phyloP scores from a whole-genome alignment of 2,329 filamentous ascomycete genomes.

The Zymoseptoria ardabiliae region DNA sequence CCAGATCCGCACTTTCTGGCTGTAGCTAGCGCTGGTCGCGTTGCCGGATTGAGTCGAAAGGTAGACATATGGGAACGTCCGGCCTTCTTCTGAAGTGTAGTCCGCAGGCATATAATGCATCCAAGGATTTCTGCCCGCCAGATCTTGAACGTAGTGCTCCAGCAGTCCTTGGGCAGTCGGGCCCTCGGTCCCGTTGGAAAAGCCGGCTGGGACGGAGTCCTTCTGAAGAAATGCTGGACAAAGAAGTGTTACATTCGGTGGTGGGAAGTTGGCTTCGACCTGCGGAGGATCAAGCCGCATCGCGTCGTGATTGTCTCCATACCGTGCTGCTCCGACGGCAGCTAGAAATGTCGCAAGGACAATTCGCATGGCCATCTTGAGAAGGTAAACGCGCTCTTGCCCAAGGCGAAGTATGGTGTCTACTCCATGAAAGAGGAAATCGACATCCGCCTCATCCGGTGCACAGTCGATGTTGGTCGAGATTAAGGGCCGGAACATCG shows the following conservation, averaged over 20 bases:
- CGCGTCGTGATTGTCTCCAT: slow-evolving; percentile 28
- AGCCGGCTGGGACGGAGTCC: slow-evolving; percentile 25
- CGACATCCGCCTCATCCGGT: too few relatives aligned
- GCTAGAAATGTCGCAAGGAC: background rate
- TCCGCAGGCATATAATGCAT: slow-evolving; percentile 23
- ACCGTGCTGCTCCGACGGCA: slow-evolving; percentile 9
- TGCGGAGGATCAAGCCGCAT: slow-evolving; percentile 26
- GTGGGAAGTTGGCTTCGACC: slow-evolving; percentile 30
- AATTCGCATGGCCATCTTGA: background rate
- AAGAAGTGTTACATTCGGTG: slow-evolving; percentile 25
- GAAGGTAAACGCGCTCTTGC: too few relatives aligned
- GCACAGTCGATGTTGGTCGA: too few relatives aligned
- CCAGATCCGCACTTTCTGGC: slow-evolving; percentile 31
- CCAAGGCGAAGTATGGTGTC: too few relatives aligned
- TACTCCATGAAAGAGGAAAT: too few relatives aligned
- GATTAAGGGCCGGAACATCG: background rate
- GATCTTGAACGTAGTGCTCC: slow-evolving; percentile 22
- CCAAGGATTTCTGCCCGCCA: slow-evolving; percentile 30
- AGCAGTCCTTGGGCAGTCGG: slow-evolving; percentile 26
- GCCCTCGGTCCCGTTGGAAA: slow-evolving; percentile 27
- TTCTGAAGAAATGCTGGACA: slow-evolving; percentile 29
- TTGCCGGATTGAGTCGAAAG: slow-evolving; percentile 8
- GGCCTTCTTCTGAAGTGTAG: slow-evolving; percentile 30
- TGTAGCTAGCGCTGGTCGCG: slow-evolving; percentile 3
- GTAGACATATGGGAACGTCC: slow-evolving; percentile 27